Evolutionary conservation across 2,329 filamentous ascomycete genomes (phyloP).

Genomic region (Ophiosphaerella herpotricha): DNA sequence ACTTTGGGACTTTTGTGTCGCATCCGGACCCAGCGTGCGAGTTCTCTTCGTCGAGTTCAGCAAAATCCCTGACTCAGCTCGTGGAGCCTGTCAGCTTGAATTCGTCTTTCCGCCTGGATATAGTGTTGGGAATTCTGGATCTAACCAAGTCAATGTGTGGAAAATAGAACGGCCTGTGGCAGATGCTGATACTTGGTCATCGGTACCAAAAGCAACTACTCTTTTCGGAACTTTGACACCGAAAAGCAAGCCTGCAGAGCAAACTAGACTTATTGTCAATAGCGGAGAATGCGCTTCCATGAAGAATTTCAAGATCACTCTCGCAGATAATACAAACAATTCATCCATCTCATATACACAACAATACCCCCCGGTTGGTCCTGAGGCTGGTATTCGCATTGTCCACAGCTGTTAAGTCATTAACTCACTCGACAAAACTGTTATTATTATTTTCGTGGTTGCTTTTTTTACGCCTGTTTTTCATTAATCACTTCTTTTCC

Average conservation of each 20-base stretch:
- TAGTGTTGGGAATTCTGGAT: neutral
- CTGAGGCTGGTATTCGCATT: constrained; percentile 1
- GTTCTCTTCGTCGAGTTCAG: neutral
- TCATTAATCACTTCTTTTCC: no score
- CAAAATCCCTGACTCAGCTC: neutral
- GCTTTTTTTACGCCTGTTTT: no score
- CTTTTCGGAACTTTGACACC: constrained; percentile 1
- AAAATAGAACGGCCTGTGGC: neutral
- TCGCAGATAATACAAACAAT: constrained; percentile 1
- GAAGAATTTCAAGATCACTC: constrained; percentile 7
- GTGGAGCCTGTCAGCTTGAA: neutral
- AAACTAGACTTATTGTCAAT: neutral
- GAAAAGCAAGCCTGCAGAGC: constrained; percentile 1
- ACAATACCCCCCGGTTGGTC: neutral
- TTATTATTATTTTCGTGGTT: no score
- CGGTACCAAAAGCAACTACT: neutral
- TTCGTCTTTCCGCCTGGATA: neutral
- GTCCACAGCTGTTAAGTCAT: neutral
- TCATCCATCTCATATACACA: neutral
- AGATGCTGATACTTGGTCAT: neutral
- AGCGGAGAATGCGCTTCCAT: neutral
- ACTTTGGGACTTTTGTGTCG: neutral
- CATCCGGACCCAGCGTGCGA: neutral
- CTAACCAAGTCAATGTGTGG: neutral
- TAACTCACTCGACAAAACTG: no score